Conservation (phyloP, 83 land plant genomes). For the Picea abies region DNA sequence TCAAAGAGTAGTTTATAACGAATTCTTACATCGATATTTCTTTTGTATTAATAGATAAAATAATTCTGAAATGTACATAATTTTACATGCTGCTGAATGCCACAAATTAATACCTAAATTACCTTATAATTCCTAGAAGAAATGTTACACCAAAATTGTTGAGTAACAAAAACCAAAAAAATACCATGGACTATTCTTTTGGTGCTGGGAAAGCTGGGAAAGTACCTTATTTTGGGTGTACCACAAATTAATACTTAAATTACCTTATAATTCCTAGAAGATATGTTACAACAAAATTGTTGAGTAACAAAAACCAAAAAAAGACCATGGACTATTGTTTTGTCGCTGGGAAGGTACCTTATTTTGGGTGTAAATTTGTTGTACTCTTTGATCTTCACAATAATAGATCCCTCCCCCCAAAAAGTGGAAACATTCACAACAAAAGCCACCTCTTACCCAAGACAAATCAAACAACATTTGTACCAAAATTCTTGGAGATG, state of each 20-base stretch:
- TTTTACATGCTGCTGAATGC: conserved; percentile 10
- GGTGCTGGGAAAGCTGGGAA: background rate
- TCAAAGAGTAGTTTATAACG: background rate
- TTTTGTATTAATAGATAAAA: conserved; percentile 7
- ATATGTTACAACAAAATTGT: background rate
- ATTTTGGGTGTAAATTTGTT: background rate
- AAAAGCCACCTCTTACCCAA: background rate
- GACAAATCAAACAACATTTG: background rate
- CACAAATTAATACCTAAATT: conserved; percentile 7
- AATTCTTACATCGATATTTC: conserved; percentile 3
- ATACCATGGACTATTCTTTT: background rate
- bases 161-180: background rate
- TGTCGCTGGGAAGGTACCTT: background rate
- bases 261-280: conserved; percentile 7
- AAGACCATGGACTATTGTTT: background rate
- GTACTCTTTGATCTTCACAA: background rate
- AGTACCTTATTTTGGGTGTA: too few relatives aligned
- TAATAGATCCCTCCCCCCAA: background rate
- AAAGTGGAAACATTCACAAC: background rate
- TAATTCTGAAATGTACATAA: conserved; percentile 5
- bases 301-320: background rate
- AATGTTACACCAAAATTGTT: background rate
- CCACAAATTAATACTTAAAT: conserved; percentile 5
- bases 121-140: conserved; percentile 2
- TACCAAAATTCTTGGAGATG: background rate